Evolutionary conservation across 2,329 filamentous ascomycete species (phyloP).

Genomic region (Alternaria viburni): DNA sequence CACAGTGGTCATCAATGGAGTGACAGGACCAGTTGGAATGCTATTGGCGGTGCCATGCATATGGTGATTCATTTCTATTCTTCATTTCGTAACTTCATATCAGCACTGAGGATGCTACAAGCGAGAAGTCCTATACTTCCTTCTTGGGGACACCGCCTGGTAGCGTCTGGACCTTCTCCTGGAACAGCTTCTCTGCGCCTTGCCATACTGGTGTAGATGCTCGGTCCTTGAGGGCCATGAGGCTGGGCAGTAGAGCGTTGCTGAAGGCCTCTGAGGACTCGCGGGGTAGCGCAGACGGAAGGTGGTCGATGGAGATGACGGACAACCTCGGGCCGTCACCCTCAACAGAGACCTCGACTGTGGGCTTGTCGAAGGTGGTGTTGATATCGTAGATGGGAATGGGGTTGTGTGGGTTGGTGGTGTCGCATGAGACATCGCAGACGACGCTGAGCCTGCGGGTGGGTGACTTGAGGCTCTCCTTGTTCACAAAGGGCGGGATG

Average conservation of each 20-base stretch:
- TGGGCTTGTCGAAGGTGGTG: conserved; percentile 89
- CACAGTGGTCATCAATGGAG: background rate
- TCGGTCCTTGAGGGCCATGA: conserved; percentile 79
- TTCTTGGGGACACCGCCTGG: conserved; percentile 55
- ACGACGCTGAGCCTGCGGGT: conserved; percentile 76
- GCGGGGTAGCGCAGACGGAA: conserved; percentile 72
- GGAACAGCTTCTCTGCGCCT: conserved; percentile 81
- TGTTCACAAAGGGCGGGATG: conserved; percentile 82
- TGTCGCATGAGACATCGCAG: conserved; percentile 65
- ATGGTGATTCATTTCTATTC: background rate
- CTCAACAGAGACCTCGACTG: conserved; percentile 72
- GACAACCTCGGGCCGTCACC: conserved; percentile 66
- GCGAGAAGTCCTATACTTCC: conserved; percentile 25
- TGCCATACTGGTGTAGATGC: conserved; percentile 78
- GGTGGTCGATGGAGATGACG: conserved; percentile 70
- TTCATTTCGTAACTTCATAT: conserved; percentile 3
- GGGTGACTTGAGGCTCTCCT: conserved; percentile 69
- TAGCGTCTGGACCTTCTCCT: conserved; percentile 77
- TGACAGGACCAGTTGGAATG: background rate
- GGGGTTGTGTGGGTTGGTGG: conserved; percentile 73
- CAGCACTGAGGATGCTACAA: background rate
- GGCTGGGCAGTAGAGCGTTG: conserved; percentile 74
- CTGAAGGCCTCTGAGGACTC: conserved; percentile 89
- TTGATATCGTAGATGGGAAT: conserved; percentile 84
- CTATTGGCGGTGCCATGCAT: background rate